Evolutionary conservation across 495 filamentous ascomycete species (phyloP).

Genomic region (Hypoxylon fuscum): DNA sequence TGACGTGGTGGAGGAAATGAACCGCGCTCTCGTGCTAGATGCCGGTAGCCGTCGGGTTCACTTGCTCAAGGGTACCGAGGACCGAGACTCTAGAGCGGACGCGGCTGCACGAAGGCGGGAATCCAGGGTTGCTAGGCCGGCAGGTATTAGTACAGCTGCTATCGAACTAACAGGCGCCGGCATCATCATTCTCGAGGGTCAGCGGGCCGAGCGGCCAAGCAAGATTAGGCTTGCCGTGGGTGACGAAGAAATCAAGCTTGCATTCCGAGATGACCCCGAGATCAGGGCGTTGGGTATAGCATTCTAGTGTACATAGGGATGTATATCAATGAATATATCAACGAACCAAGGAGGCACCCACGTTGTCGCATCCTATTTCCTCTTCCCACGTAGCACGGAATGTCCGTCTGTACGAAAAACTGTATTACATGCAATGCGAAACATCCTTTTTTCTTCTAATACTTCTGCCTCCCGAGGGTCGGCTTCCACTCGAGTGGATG

Average conservation of each 20-base stretch:
- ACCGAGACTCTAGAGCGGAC: conserved; percentile 10
- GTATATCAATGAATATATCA: no score
- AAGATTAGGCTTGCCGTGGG: conserved; percentile 86
- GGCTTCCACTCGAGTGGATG: conserved; percentile 96
- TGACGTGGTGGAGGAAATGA: conserved; percentile 92
- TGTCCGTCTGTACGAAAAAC: neutral
- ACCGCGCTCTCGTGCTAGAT: conserved; percentile 72
- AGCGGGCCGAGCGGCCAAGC: conserved; percentile 81
- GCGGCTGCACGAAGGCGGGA: conserved; percentile 7
- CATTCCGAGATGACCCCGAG: conserved; percentile 88
- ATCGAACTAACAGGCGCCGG: conserved; percentile 87
- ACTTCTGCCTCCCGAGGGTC: conserved; percentile 66
- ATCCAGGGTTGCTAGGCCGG: conserved; percentile 55
- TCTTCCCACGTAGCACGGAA: neutral
- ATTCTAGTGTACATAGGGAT: conserved; percentile 45
- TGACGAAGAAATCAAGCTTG: conserved; percentile 87
- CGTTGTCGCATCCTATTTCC: conserved; percentile 2
- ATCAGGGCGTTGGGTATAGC: conserved; percentile 73
- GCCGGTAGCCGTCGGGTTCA: conserved; percentile 55
- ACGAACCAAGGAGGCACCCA: neutral
- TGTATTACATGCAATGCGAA: neutral
- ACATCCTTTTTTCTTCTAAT: conserved; percentile 35
- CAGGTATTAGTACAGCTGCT: conserved; percentile 74
- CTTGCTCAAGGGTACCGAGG: conserved; percentile 28
- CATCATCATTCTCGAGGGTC: conserved; percentile 80